A percentile compares a stretch with the other conserved stretches of the same genome.
These are phyloP conservation scores for Botrytis fragariae DNA, from an alignment of 2,329 filamentous ascomycete species.

Conservation along the genomic window DNA sequence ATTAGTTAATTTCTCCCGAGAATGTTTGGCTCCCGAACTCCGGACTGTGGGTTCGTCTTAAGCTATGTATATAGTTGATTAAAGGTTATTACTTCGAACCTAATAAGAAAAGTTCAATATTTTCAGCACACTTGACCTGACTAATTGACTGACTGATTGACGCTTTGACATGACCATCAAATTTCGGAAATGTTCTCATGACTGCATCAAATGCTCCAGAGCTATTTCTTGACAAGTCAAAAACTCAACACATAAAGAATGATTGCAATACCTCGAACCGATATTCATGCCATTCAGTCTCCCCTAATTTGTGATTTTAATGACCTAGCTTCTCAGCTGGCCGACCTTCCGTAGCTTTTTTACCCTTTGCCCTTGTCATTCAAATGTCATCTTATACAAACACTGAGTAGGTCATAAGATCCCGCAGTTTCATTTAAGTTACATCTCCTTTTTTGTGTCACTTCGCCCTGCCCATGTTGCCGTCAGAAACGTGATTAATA, in stretches of 20 bases:
- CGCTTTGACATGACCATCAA: not conserved
- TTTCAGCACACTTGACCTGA: not conserved
- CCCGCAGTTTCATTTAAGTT: not conserved
- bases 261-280: not conserved
- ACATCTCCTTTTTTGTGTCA: not conserved
- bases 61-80: not conserved
- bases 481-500: not conserved
- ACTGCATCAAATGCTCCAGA: not conserved
- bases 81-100: not conserved
- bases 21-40: not conserved
- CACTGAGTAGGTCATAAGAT: not conserved
- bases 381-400: not conserved
- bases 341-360: too few relatives aligned
- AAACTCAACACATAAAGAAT: not conserved
- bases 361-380: not conserved
- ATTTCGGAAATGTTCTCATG: not conserved
- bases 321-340: not conserved
- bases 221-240: not conserved
- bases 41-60: not conserved
- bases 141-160: not conserved
- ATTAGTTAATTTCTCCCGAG: not conserved
- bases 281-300: not conserved
- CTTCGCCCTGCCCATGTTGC: not conserved
- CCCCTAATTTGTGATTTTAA: not conserved
- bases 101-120: not conserved